These are phyloP conservation scores for Lolium rigidum DNA, from an alignment of 176 grass and related monocot species.

Conservation along the genomic window DNA sequence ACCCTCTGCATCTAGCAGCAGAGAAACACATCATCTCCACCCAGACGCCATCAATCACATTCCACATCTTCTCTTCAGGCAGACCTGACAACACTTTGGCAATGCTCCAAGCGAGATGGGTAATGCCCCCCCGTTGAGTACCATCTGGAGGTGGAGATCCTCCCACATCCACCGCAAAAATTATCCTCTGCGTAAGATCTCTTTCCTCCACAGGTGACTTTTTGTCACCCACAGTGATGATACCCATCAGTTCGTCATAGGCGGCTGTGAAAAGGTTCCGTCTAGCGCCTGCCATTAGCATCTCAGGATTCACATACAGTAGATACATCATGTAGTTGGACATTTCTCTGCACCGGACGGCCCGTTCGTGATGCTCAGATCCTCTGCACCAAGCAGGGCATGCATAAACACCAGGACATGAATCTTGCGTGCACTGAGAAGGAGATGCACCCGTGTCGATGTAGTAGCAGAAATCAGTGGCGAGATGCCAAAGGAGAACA, in stretches of 20 bases:
- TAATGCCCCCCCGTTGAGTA: not conserved
- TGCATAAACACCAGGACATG: not conserved
- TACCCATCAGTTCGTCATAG: not conserved
- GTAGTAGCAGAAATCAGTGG: not conserved
- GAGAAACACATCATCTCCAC: constrained; percentile 40
- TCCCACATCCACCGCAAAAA: not conserved
- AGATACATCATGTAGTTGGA: constrained; percentile 37
- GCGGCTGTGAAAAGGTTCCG: not conserved
- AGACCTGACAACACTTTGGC: not conserved
- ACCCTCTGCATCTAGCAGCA: not conserved
- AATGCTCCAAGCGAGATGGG: not conserved
- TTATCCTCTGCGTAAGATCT: not conserved
- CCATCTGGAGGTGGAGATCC: not conserved
- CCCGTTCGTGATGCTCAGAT: not conserved
- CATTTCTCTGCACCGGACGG: not conserved
- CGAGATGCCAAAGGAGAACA: not conserved
- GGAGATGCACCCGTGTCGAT: not conserved
- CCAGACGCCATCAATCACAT: not conserved
- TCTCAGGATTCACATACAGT: not conserved
- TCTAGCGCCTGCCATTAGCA: not conserved
- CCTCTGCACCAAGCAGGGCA: not conserved
- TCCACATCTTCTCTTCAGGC: not conserved
- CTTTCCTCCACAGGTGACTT: not conserved
- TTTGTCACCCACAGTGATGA: not conserved
- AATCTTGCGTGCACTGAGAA: rapidly evolving